Percentiles rank a stretch among this genome's conserved stretches.
These are phyloP conservation scores for Byssochlamys sp. DNA, from an alignment of 2,329 filamentous ascomycete species.

Conservation along the genomic window DNA sequence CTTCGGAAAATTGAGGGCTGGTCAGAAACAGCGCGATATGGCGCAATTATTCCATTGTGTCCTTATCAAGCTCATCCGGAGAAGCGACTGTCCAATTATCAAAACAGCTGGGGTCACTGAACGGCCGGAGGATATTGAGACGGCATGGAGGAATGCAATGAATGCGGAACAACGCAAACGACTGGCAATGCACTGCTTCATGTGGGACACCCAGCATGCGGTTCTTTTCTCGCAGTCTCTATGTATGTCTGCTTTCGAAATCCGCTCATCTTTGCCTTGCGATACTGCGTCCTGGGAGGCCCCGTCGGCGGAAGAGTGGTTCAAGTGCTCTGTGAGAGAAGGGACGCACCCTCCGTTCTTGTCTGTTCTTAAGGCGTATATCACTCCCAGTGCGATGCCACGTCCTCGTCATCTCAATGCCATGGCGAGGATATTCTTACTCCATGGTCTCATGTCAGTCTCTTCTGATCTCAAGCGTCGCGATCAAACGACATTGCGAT, in stretches of 20 bases:
- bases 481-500: slow-evolving; percentile 52
- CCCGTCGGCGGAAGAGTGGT: slow-evolving; percentile 43
- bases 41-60: slow-evolving; percentile 51
- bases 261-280: slow-evolving; percentile 49
- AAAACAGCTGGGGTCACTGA: slow-evolving; percentile 27
- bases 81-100: slow-evolving; percentile 44
- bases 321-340: slow-evolving; percentile 30
- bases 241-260: slow-evolving; percentile 57
- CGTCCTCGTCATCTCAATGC: slow-evolving; percentile 38
- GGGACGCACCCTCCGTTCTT: slow-evolving; percentile 37
- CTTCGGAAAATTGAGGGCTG: slow-evolving; percentile 54
- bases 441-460: slow-evolving; percentile 55
- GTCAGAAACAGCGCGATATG: slow-evolving; percentile 55
- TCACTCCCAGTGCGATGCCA: slow-evolving; percentile 35
- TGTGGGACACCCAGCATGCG: slow-evolving; percentile 58
- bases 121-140: slow-evolving; percentile 32
- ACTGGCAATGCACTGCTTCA: slow-evolving; percentile 52
- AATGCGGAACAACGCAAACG: slow-evolving; percentile 51
- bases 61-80: slow-evolving; percentile 46
- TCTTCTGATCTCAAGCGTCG: slow-evolving; percentile 53
- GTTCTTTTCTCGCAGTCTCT: slow-evolving; percentile 57
- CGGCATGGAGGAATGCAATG: slow-evolving; percentile 45
- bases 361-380: slow-evolving; percentile 47
- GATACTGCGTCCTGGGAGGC: slow-evolving; percentile 50
- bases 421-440: slow-evolving; percentile 44